Evolutionary conservation across 2,329 filamentous ascomycete species (phyloP).

Genomic region (Thielaviopsis populi): DNA sequence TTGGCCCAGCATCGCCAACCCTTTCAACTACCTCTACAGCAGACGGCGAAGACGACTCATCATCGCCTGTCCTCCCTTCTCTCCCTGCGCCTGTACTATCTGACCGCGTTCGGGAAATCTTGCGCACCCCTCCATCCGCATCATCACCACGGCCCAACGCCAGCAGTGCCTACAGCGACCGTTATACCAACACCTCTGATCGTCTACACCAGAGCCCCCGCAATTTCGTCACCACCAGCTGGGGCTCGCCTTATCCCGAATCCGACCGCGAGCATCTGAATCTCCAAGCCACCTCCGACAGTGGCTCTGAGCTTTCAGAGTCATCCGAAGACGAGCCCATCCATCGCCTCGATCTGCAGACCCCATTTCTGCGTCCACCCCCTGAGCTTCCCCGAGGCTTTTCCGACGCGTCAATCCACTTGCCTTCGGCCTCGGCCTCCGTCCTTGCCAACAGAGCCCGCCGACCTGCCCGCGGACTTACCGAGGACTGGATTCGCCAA

Average conservation of each 20-base stretch:
- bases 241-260: slow-evolving; percentile 78
- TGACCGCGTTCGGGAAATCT: slow-evolving; percentile 37
- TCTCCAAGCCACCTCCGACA: slow-evolving; percentile 32
- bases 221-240: slow-evolving; percentile 56
- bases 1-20: slow-evolving; percentile 37
- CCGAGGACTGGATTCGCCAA: slow-evolving; percentile 74
- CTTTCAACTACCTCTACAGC: slow-evolving; percentile 48
- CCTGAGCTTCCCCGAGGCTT: slow-evolving; percentile 28
- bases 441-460: slow-evolving; percentile 49
- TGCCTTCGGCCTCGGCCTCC: slow-evolving; percentile 32
- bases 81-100: slow-evolving; percentile 44
- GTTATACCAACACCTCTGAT: not conserved
- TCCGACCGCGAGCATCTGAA: slow-evolving; percentile 39
- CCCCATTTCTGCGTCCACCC: slow-evolving; percentile 45
- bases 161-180: not conserved
- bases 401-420: slow-evolving; percentile 16
- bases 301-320: slow-evolving; percentile 27
- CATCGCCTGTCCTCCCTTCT: slow-evolving; percentile 40
- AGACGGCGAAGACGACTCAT: slow-evolving; percentile 35
- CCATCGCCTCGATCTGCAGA: slow-evolving; percentile 46
- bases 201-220: slow-evolving; percentile 16
- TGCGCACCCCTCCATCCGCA: slow-evolving; percentile 36
- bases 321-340: slow-evolving; percentile 44
- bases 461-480: slow-evolving; percentile 47
- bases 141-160: slow-evolving; percentile 7